phyloP scores from a whole-genome alignment of 2,329 filamentous ascomycete genomes.

The Fusarium newnesense region DNA sequence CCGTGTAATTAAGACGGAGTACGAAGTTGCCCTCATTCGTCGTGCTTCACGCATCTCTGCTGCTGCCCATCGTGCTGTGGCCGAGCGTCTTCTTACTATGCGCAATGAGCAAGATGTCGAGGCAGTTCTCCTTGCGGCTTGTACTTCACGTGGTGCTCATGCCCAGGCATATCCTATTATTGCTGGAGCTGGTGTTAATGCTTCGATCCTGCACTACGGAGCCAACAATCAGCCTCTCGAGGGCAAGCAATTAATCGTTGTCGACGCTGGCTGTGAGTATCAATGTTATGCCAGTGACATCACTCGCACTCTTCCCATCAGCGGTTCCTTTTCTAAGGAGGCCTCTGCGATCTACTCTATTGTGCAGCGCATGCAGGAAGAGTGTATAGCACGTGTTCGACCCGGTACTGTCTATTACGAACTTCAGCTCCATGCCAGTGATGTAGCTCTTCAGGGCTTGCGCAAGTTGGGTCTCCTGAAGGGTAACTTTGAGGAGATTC shows the following conservation, averaged over 20 bases:
- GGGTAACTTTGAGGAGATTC: conserved; percentile 68
- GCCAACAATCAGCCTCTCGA: conserved; percentile 79
- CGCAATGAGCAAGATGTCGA: conserved; percentile 86
- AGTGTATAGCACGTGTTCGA: conserved; percentile 74
- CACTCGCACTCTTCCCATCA: conserved; percentile 86
- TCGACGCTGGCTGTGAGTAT: conserved; percentile 91
- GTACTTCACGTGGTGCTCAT: conserved; percentile 77
- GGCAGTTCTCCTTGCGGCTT: conserved; percentile 78
- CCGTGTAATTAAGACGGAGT: conserved; percentile 84
- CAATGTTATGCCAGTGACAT: conserved; percentile 89
- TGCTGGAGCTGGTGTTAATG: conserved; percentile 84
- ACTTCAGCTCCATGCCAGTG: conserved; percentile 77
- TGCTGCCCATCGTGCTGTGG: conserved; percentile 78
- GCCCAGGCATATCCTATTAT: conserved; percentile 90
- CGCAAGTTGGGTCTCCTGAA: conserved; percentile 76
- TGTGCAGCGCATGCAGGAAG: conserved; percentile 83
- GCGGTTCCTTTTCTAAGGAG: conserved; percentile 73
- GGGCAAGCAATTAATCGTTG: conserved; percentile 77
- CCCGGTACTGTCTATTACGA: conserved; percentile 77
- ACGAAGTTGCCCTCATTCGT: conserved; percentile 84
- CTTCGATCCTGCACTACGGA: conserved; percentile 86
- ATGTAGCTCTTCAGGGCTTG: conserved; percentile 77
- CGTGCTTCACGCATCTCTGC: conserved; percentile 84
- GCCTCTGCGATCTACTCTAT: conserved; percentile 79
- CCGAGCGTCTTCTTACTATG: conserved; percentile 70